Base-by-base conservation (phyloP, 2,329 filamentous ascomycete genomes). In the Periconia sp. region DNA sequence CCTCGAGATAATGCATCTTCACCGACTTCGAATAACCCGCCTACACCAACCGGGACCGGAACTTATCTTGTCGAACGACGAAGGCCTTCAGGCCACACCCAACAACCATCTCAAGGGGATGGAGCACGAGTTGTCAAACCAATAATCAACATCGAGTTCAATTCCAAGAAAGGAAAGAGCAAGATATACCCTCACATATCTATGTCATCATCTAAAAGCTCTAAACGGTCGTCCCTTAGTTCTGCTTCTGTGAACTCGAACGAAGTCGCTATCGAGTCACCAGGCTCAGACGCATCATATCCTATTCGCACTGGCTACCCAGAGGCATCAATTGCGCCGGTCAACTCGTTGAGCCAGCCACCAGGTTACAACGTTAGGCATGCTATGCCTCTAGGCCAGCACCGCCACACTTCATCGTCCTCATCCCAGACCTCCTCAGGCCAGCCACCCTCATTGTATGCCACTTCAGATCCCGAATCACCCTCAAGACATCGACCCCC, bases 251-350 rank as follows among this genome's bases (percentile, higher is more conserved):
- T 54, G 23, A 47, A 33, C 6, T 63, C 59, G 4, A 58, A 55
- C 29, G 63, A 66, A 6, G 37, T 48, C 3, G 54, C 52, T 13
- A 29, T 63, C 17, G 63, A 69, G 2, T 66, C 61, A 6, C 54
- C 56, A 18, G 58, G 54, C 23, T 68, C 64, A 0, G 63, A 68
- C 28, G 58, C 54, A 11, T 66, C 64, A 4, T 61, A 59, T 36
- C 56, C 56, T 4, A 37, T 66, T 10, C 57, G 59, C 5, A 69
- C 66, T 17, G 66, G 66, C 4, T 63, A 56, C 12, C 60, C 63
- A n/a, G 65, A 69, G 9, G 49, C 57, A 26, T 37, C 57, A 12
- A 30, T 63, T 26, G 50, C 57, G 23, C 52, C 58, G 3, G 21
- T 46, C 21, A 19, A 50, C 5, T 25, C 36, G 7, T 58, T 54